Evolutionary conservation across 1,284 basidiomycete genomes (phyloP).

Genomic region (Neolentinus lepideus): DNA sequence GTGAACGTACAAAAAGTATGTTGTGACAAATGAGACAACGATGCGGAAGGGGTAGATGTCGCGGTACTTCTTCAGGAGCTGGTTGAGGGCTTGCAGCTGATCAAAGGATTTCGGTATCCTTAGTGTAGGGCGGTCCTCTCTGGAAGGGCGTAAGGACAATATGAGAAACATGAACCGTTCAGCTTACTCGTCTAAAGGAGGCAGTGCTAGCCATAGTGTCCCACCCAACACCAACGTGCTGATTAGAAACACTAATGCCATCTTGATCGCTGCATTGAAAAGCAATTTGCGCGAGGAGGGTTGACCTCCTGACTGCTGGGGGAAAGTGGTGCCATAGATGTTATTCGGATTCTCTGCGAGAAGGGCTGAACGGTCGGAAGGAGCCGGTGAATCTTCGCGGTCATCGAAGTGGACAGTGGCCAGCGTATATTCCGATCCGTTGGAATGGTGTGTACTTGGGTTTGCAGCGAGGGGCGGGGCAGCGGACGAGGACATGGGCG

Average conservation of each 20-base stretch:
- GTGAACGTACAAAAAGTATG: conserved; percentile 81
- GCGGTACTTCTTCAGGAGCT: conserved; percentile 83
- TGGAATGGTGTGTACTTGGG: conserved; percentile 19
- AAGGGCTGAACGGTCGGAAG: conserved; percentile 18
- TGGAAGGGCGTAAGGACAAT: conserved; percentile 21
- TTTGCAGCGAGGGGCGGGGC: conserved; percentile 3
- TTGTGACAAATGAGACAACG: conserved; percentile 75
- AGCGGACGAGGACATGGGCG: conserved; percentile 2
- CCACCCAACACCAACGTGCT: conserved; percentile 67
- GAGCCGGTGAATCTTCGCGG: conserved; percentile 18
- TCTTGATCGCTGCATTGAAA: conserved; percentile 76
- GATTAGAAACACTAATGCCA: conserved; percentile 68
- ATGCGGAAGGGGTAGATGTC: conserved; percentile 79
- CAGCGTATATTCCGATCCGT: conserved; percentile 60
- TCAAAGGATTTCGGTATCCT: conserved; percentile 80
- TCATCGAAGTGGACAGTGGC: conserved; percentile 40
- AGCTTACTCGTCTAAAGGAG: conserved; percentile 63
- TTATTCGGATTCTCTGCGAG: conserved; percentile 25
- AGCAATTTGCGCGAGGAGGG: conserved; percentile 39
- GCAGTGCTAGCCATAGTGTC: conserved; percentile 74
- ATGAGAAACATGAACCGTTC: conserved; percentile 1
- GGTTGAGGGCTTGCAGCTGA: conserved; percentile 77
- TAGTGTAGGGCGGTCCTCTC: conserved; percentile 66
- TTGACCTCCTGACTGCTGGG: conserved; percentile 14
- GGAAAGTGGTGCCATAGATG: conserved; percentile 47